These are phyloP conservation scores for Flaveria linearis DNA, from an alignment of 129 eudicot species.

Conservation along the genomic window DNA sequence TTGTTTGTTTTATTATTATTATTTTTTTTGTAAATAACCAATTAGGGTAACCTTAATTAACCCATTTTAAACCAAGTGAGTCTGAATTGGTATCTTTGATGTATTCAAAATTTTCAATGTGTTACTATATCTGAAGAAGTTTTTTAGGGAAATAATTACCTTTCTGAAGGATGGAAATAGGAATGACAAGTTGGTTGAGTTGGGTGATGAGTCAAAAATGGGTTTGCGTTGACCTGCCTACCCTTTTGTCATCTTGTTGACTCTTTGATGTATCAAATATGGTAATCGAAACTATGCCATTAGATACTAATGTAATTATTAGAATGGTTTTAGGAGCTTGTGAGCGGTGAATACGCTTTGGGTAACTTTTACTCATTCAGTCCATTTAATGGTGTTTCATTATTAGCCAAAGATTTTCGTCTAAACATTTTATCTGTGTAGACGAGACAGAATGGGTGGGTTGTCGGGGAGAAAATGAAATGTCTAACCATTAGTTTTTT, in stretches of 20 bases:
- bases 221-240: background rate
- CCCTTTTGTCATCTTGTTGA: background rate
- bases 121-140: too few species aligned
- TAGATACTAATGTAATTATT: background rate
- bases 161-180: background rate
- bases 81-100: background rate
- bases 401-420: background rate
- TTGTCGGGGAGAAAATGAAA: background rate
- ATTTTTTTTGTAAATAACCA: too few species aligned
- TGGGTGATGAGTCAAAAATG: background rate
- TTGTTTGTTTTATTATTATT: too few species aligned
- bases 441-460: background rate
- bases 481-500: background rate
- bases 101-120: too few species aligned
- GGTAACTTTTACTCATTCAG: background rate
- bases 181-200: background rate
- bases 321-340: background rate
- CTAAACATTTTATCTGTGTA: background rate
- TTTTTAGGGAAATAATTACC: background rate
- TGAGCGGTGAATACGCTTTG: background rate
- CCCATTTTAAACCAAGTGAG: background rate
- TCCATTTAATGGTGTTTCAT: background rate
- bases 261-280: background rate
- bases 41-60: background rate
- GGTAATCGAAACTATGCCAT: background rate